phyloP scores from a whole-genome alignment of 2,329 filamentous ascomycete genomes.

The Calcarisporium arbuscula region DNA sequence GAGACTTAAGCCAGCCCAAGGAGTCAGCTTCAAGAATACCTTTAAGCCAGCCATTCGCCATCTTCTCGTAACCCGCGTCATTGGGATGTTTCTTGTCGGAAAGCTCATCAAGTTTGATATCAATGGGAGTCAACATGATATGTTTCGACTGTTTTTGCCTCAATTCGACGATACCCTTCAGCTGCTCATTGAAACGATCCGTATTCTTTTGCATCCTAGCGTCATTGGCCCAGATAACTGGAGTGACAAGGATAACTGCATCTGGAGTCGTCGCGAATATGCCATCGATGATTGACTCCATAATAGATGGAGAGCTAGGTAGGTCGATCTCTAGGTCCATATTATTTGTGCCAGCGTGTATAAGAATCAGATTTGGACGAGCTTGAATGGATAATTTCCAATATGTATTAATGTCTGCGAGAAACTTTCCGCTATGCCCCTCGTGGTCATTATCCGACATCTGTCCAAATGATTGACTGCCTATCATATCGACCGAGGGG shows the following conservation, averaged over 20 bases:
- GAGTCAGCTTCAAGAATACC: too few species aligned
- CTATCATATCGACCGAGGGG: slow-evolving; percentile 35
- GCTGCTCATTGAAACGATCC: slow-evolving; percentile 26
- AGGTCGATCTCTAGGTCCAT: slow-evolving; percentile 29
- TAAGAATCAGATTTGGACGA: slow-evolving; percentile 32
- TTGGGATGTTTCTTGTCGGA: slow-evolving; percentile 33
- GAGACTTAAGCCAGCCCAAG: too few species aligned
- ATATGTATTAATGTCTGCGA: slow-evolving; percentile 31
- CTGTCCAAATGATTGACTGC: slow-evolving; percentile 27
- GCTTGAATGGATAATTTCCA: slow-evolving; percentile 22
- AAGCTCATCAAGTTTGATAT: slow-evolving; percentile 24
- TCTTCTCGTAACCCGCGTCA: slow-evolving; percentile 32
- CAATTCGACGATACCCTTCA: slow-evolving; percentile 18
- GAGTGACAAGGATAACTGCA: slow-evolving; percentile 31
- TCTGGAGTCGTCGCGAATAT: too few species aligned
- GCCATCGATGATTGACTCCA: slow-evolving; percentile 24
- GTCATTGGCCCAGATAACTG: slow-evolving; percentile 26
- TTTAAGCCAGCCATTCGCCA: too few species aligned
- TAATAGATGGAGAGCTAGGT: slow-evolving; percentile 18
- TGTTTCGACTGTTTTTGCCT: slow-evolving; percentile 20
- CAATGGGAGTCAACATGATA: slow-evolving; percentile 29
- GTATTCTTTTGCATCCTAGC: slow-evolving; percentile 20
- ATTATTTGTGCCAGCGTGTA: slow-evolving; percentile 40
- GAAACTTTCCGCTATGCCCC: slow-evolving; percentile 34
- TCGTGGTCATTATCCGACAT: slow-evolving; percentile 38